Conservation (phyloP, 1,139 yeast species). For the Lodderomyces parapsilosis region DNA sequence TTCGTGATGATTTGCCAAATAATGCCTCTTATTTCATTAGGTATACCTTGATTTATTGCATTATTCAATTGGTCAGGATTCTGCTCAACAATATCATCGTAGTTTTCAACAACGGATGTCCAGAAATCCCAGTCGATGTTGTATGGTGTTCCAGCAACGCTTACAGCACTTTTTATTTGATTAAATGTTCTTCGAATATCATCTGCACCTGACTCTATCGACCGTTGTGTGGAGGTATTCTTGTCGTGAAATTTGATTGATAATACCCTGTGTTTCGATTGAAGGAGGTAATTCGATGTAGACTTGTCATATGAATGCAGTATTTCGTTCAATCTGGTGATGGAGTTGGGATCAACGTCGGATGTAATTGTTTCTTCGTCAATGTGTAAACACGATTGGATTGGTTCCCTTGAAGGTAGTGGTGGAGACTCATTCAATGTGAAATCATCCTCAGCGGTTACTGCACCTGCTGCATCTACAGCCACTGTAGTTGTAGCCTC, state of each 20-base stretch:
- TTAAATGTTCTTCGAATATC: conserved; percentile 65
- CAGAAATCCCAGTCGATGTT: conserved; percentile 82
- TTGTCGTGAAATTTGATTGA: conserved; percentile 30
- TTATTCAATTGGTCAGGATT: conserved; percentile 59
- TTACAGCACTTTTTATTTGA: conserved; percentile 38
- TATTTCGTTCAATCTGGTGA: background rate
- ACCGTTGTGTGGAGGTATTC: conserved; percentile 39
- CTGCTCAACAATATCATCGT: conserved; percentile 59
- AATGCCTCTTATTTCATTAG: conserved; percentile 80
- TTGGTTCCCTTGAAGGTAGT: conserved; percentile 28
- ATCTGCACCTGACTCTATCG: conserved; percentile 57
- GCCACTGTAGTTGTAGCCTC: background rate
- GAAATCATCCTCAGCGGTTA: background rate
- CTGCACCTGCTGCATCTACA: background rate
- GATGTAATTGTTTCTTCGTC: conserved; percentile 14
- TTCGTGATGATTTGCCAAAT: conserved; percentile 91
- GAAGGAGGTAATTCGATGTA: conserved; percentile 33
- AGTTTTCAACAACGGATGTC: conserved; percentile 77
- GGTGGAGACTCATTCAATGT: background rate
- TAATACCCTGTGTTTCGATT: conserved; percentile 34
- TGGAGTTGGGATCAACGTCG: background rate
- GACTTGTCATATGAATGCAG: conserved; percentile 19
- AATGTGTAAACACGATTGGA: conserved; percentile 28
- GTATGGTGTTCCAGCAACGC: conserved; percentile 42
- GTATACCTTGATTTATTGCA: conserved; percentile 74